Conservation (phyloP, 1,139 yeast genomes). For the Geotrichum candidum region DNA sequence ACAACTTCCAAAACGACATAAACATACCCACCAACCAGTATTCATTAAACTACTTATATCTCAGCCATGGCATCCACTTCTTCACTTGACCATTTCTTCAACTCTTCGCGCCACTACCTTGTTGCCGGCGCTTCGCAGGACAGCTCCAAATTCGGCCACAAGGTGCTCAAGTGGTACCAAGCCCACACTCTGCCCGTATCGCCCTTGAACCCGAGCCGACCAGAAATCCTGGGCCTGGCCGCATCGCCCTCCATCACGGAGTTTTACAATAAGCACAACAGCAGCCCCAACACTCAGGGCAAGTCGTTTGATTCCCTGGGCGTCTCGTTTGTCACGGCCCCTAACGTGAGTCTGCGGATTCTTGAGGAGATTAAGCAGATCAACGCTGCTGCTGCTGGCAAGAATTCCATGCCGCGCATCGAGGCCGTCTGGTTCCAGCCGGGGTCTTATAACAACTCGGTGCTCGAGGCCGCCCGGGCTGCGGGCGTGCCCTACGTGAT, state of each 20-base stretch:
- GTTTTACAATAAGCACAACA: slow-evolving; percentile 33
- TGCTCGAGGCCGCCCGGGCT: slow-evolving; percentile 42
- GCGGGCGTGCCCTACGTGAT: slow-evolving; percentile 39
- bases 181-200: slow-evolving; percentile 52
- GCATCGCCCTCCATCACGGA: slow-evolving; percentile 39
- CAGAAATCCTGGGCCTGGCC: slow-evolving; percentile 44
- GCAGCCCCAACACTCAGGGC: slow-evolving; percentile 9
- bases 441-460: slow-evolving; percentile 59
- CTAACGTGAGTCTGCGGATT: slow-evolving; percentile 48
- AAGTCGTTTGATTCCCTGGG: slow-evolving; percentile 1
- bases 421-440: slow-evolving; percentile 80
- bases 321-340: slow-evolving; percentile 60
- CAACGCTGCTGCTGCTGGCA: slow-evolving; percentile 22
- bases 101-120: slow-evolving; percentile 47
- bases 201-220: slow-evolving; percentile 57
- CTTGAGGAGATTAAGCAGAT: slow-evolving; percentile 40
- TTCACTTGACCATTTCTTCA: slow-evolving; percentile 43
- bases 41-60: background rate
- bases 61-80: slow-evolving; percentile 2
- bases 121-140: slow-evolving; percentile 73
- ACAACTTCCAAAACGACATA: background rate
- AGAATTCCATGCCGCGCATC: slow-evolving; percentile 31
- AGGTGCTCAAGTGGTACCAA: slow-evolving; percentile 64
- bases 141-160: slow-evolving; percentile 62
- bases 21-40: background rate